Evolutionary conservation across 2,329 filamentous ascomycete species (phyloP).

Genomic region (Hypocrella siamensis): DNA sequence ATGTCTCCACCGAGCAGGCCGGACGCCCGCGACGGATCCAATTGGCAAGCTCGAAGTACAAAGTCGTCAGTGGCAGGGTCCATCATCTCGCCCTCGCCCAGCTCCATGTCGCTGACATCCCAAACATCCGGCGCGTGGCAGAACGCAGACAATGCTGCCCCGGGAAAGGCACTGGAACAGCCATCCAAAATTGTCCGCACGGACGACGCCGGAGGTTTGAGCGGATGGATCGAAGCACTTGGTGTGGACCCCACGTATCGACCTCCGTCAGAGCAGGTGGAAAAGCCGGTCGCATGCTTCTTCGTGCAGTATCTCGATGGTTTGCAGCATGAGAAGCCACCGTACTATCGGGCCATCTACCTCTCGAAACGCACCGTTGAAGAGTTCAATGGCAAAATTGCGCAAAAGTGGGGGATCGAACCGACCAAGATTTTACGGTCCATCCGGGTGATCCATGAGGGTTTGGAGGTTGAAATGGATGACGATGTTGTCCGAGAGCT

Average conservation of each 20-base stretch:
- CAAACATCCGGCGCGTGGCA: slow-evolving; percentile 40
- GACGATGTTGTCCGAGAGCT: slow-evolving; percentile 77
- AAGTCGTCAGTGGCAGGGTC: slow-evolving; percentile 44
- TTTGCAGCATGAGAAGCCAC: slow-evolving; percentile 32
- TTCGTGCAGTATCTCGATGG: slow-evolving; percentile 51
- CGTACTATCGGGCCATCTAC: slow-evolving; percentile 75
- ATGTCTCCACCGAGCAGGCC: slow-evolving; percentile 41
- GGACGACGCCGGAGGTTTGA: slow-evolving; percentile 49
- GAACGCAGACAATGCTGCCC: slow-evolving; percentile 36
- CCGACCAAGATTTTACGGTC: slow-evolving; percentile 53
- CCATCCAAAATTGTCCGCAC: slow-evolving; percentile 34
- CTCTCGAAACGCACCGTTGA: slow-evolving; percentile 59
- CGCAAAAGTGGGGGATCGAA: slow-evolving; percentile 69
- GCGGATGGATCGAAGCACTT: slow-evolving; percentile 78
- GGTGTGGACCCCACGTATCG: slow-evolving; percentile 80
- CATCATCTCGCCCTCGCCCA: slow-evolving; percentile 50
- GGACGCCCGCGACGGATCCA: slow-evolving; percentile 27
- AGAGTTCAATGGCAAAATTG: slow-evolving; percentile 58
- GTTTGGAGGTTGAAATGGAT: slow-evolving; percentile 73
- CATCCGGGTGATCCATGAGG: slow-evolving; percentile 56
- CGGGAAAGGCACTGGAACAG: slow-evolving; percentile 33
- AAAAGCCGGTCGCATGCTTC: slow-evolving; percentile 74
- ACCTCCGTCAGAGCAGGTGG: slow-evolving; percentile 54
- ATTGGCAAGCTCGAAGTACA: slow-evolving; percentile 37
- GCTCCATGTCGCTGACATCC: slow-evolving; percentile 46